Conservation (phyloP, 2,329 filamentous ascomycete genomes). For the Cytospora piceae region DNA sequence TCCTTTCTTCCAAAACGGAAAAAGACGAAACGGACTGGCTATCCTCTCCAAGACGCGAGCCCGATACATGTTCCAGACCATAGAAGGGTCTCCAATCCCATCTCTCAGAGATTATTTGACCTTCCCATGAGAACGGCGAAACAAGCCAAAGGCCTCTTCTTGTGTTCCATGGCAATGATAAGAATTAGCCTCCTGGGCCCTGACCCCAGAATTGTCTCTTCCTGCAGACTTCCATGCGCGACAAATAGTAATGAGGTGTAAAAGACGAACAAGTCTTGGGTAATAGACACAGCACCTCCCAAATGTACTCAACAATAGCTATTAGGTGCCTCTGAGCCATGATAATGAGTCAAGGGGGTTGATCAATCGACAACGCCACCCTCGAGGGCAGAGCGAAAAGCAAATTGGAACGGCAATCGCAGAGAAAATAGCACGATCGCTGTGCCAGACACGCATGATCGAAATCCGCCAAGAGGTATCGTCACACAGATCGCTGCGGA, state of each 20-base stretch:
- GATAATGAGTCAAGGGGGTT: slow-evolving; percentile 40
- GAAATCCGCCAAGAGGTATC: slow-evolving; percentile 54
- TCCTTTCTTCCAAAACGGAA: slow-evolving; percentile 14
- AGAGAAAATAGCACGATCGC: slow-evolving; percentile 49
- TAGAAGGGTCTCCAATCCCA: slow-evolving; percentile 24
- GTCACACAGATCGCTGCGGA: slow-evolving; percentile 61
- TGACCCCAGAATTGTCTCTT: slow-evolving; percentile 28
- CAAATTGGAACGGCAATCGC: slow-evolving; percentile 35
- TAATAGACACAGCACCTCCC: slow-evolving; percentile 15
- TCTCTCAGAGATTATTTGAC: slow-evolving; percentile 33
- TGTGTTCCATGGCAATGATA: slow-evolving; percentile 18
- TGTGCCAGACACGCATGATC: slow-evolving; percentile 66
- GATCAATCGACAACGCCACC: slow-evolving; percentile 20
- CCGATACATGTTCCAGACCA: slow-evolving; percentile 19
- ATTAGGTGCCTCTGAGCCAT: slow-evolving; percentile 32
- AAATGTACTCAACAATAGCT: slow-evolving; percentile 30
- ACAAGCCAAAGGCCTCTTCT: slow-evolving; percentile 31
- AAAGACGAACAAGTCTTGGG: slow-evolving; percentile 18
- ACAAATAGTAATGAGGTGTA: slow-evolving; percentile 1
- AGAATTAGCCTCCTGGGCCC: slow-evolving; percentile 38
- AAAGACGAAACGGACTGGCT: not conserved
- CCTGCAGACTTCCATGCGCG: slow-evolving; percentile 31
- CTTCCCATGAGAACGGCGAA: slow-evolving; percentile 26
- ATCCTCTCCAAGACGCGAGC: slow-evolving; percentile 16
- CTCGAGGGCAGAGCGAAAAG: slow-evolving; percentile 32